Evolutionary conservation across 352 stramenopile species (phyloP).

Genomic region (Globisporangium cystogenes): DNA sequence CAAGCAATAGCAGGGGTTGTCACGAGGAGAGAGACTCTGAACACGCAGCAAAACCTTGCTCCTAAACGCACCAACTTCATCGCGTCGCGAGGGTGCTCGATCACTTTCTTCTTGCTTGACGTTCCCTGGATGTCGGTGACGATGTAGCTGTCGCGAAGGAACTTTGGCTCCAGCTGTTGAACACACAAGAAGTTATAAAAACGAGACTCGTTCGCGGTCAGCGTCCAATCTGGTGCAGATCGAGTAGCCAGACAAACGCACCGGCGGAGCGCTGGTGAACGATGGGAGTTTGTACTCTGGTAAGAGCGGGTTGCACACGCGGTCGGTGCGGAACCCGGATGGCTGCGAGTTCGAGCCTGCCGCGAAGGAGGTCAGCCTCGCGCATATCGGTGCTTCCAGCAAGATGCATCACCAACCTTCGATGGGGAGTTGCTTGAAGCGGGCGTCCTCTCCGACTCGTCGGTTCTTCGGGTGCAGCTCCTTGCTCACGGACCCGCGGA

Average conservation of each 20-base stretch:
- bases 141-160: conserved; percentile 72
- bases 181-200: no score
- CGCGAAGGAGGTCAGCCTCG: no score
- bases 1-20: no score
- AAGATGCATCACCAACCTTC: no score
- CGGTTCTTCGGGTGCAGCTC: conserved; percentile 51
- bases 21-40: neutral
- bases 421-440: conserved; percentile 66
- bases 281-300: conserved; percentile 59
- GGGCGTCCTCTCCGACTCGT: conserved; percentile 42
- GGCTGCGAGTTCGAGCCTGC: conserved; percentile 28
- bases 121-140: conserved; percentile 71
- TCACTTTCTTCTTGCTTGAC: conserved; percentile 30
- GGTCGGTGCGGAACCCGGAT: conserved; percentile 56
- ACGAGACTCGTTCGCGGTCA: no score
- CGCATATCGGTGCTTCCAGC: no score
- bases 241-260: conserved; percentile 12
- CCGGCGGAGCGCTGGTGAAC: conserved; percentile 32
- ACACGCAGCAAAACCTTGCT: no score
- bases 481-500: conserved; percentile 52
- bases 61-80: conserved; percentile 25
- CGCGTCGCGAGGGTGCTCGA: conserved; percentile 39
- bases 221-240: no score
- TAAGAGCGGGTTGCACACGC: conserved; percentile 52
- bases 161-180: conserved; percentile 37